These are phyloP conservation scores for Solanum sparsipilum DNA, from an alignment of 257 asterid species.

Conservation along the genomic window DNA sequence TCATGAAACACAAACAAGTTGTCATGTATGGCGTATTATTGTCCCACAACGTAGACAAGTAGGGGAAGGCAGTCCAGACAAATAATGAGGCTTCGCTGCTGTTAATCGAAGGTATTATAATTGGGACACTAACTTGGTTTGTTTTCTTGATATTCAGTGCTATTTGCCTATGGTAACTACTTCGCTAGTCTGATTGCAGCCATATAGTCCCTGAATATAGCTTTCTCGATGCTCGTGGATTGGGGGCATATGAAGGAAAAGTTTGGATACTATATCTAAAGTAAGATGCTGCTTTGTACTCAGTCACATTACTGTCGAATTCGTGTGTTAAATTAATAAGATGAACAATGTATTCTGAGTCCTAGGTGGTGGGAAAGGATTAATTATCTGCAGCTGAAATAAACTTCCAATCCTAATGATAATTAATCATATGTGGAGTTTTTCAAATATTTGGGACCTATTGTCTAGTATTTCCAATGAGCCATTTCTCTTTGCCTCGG, in stretches of 20 bases:
- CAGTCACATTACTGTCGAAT: neutral
- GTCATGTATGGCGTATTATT: too few species aligned
- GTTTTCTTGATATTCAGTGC: neutral
- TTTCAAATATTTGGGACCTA: too few species aligned
- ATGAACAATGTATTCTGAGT: neutral
- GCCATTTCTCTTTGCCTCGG: neutral
- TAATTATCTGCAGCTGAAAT: neutral
- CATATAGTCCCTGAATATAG: constrained; percentile 85
- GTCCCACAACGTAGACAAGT: too few species aligned
- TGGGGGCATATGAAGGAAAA: constrained; percentile 90
- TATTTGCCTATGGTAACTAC: neutral
- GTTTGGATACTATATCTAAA: constrained; percentile 54
- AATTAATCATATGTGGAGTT: too few species aligned
- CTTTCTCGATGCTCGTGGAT: constrained; percentile 94
- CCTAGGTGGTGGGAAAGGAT: neutral
- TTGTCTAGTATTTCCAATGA: neutral
- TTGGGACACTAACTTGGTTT: neutral
- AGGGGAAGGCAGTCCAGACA: too few species aligned
- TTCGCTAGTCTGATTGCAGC: constrained; percentile 15
- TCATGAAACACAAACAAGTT: too few species aligned
- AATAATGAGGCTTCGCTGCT: constrained; percentile 15
- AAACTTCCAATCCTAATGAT: neutral
- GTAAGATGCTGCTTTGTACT: constrained; percentile 14
- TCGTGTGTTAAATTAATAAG: neutral
- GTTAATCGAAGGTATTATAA: constrained; percentile 47